Conservation (phyloP, 345 rosid species). For the Corymbia maculata region DNA sequence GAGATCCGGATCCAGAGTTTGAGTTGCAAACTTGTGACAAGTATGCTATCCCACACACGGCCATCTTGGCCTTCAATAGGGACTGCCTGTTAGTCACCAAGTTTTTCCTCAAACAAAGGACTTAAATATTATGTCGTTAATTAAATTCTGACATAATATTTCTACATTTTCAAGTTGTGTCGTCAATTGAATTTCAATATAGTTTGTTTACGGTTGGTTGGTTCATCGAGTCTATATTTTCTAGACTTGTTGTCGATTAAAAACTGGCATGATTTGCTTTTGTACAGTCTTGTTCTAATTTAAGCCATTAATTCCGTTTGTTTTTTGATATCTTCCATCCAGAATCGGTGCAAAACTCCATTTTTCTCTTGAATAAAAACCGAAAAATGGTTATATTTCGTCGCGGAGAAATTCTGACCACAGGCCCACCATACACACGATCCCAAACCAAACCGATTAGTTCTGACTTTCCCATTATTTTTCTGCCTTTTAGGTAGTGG, state of each 20-base stretch:
- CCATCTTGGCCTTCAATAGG: too few relatives aligned
- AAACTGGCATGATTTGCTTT: rapidly evolving
- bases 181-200: neutral
- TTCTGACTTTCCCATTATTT: neutral
- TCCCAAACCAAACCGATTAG: neutral
- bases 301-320: neutral
- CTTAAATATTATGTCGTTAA: rapidly evolving
- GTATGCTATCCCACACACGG: too few relatives aligned
- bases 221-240: neutral
- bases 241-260: rapidly evolving
- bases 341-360: neutral
- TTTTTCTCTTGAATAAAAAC: neutral
- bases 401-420: neutral
- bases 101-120: too few relatives aligned
- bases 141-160: too few relatives aligned
- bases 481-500: neutral
- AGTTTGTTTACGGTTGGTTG: rapidly evolving
- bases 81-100: too few relatives aligned
- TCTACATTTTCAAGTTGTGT: neutral
- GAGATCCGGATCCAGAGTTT: too few relatives aligned
- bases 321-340: neutral
- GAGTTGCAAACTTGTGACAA: too few relatives aligned
- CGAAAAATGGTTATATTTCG: neutral
- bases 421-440: neutral
- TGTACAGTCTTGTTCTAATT: neutral